phyloP scores from a whole-genome alignment of 2,329 filamentous ascomycete species.

The Penicillium fuscoglaucum region DNA sequence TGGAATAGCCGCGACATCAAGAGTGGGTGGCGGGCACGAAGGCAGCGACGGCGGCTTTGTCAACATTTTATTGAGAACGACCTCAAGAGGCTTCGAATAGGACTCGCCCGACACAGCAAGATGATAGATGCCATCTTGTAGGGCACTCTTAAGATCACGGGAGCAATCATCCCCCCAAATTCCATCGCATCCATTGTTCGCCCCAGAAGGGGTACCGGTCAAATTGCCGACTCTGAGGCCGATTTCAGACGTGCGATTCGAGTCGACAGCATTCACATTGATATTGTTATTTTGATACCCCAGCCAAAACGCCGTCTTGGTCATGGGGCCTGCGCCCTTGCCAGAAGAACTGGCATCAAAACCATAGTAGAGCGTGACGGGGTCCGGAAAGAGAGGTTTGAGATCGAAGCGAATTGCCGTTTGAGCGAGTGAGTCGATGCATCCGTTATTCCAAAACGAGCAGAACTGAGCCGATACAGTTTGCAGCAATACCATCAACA shows the following conservation, averaged over 20 bases:
- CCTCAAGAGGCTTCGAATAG: slow-evolving; percentile 34
- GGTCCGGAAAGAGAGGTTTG: slow-evolving; percentile 35
- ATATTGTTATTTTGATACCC: slow-evolving; percentile 33
- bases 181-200: slow-evolving; percentile 41
- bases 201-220: slow-evolving; percentile 35
- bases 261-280: slow-evolving; percentile 28
- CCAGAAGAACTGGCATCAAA: slow-evolving; percentile 37
- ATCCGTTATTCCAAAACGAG: slow-evolving; percentile 37
- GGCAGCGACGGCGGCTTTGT: slow-evolving; percentile 22
- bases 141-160: slow-evolving; percentile 29
- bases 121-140: slow-evolving; percentile 31
- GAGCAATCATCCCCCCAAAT: slow-evolving; percentile 40
- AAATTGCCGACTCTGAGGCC: slow-evolving; percentile 40
- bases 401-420: slow-evolving; percentile 37
- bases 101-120: slow-evolving; percentile 29
- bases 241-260: slow-evolving; percentile 40
- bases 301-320: slow-evolving; percentile 41
- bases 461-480: slow-evolving; percentile 34
- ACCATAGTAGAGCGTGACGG: slow-evolving; percentile 37
- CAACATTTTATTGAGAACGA: slow-evolving; percentile 32
- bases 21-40: slow-evolving; percentile 34
- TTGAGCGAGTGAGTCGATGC: slow-evolving; percentile 42
- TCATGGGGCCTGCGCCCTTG: slow-evolving; percentile 36
- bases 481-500: slow-evolving; percentile 25
- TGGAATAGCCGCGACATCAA: slow-evolving; percentile 36